These are phyloP conservation scores for Arxiozyma bovina DNA, from an alignment of 1,139 yeast genomes.

Conservation along the genomic window DNA sequence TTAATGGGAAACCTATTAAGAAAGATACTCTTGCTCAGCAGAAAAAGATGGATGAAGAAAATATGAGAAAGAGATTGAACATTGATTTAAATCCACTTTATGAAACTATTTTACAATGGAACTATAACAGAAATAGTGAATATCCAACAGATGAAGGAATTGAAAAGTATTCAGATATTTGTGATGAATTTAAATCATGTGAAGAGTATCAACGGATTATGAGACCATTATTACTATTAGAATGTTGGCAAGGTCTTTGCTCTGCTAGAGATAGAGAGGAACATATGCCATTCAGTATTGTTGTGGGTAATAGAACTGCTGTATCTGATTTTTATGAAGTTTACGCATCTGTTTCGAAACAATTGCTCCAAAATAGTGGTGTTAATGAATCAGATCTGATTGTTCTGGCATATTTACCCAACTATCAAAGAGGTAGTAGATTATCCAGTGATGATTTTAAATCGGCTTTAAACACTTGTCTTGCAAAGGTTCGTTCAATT, in stretches of 20 bases:
- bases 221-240: slow-evolving; percentile 75
- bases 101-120: slow-evolving; percentile 64
- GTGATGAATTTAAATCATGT: slow-evolving; percentile 43
- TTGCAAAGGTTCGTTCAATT: slow-evolving; percentile 71
- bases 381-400: slow-evolving; percentile 71
- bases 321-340: slow-evolving; percentile 86
- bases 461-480: slow-evolving; percentile 37
- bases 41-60: slow-evolving; percentile 59
- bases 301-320: slow-evolving; percentile 70
- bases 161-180: slow-evolving; percentile 35
- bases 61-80: slow-evolving; percentile 71
- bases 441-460: slow-evolving; percentile 26
- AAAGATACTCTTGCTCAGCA: slow-evolving; percentile 27
- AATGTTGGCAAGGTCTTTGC: slow-evolving; percentile 89
- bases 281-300: slow-evolving; percentile 56
- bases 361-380: slow-evolving; percentile 42
- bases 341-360: slow-evolving; percentile 61
- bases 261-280: slow-evolving; percentile 59
- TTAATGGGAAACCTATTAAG: slow-evolving; percentile 24
- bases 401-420: slow-evolving; percentile 48
- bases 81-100: slow-evolving; percentile 75
- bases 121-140: slow-evolving; percentile 48
- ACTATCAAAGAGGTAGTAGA: slow-evolving; percentile 16
- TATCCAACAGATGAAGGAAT: slow-evolving; percentile 45
- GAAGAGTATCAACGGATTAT: slow-evolving; percentile 58